Conservation (phyloP, 306 rosid genomes). For the Boehmeria nivea region DNA sequence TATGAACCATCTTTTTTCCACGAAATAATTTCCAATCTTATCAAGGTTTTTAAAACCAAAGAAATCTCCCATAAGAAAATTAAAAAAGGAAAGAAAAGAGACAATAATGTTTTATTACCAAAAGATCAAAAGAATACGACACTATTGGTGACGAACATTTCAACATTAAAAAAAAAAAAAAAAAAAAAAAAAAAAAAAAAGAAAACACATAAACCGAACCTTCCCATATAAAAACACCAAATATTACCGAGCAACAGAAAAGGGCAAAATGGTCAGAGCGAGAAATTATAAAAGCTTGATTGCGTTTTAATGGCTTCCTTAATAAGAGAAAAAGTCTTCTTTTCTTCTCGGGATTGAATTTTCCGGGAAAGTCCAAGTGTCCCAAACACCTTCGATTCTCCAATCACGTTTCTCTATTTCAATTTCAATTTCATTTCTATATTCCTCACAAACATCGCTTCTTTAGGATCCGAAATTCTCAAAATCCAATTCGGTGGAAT, state of each 20-base stretch:
- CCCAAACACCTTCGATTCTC: neutral
- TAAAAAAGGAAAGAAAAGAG: neutral
- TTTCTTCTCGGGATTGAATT: constrained; percentile 1
- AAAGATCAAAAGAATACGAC: neutral
- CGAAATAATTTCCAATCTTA: no score
- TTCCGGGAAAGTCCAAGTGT: constrained; percentile 11
- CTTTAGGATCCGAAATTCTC: neutral
- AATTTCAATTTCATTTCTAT: neutral
- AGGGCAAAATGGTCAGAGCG: constrained; percentile 3
- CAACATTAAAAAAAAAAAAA: neutral
- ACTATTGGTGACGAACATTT: neutral
- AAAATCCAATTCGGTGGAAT: neutral
- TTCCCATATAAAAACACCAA: no score
- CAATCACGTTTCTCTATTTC: neutral
- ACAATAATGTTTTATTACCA: neutral
- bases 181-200: neutral
- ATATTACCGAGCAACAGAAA: neutral
- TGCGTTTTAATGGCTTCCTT: neutral
- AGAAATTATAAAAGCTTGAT: neutral
- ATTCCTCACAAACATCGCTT: neutral
- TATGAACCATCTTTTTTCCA: no score
- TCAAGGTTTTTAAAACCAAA: no score
- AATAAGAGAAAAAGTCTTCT: neutral
- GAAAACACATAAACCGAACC: neutral
- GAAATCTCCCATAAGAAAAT: no score